phyloP scores from a whole-genome alignment of 2,329 filamentous ascomycete genomes.

The Rosellinia necatrix region DNA sequence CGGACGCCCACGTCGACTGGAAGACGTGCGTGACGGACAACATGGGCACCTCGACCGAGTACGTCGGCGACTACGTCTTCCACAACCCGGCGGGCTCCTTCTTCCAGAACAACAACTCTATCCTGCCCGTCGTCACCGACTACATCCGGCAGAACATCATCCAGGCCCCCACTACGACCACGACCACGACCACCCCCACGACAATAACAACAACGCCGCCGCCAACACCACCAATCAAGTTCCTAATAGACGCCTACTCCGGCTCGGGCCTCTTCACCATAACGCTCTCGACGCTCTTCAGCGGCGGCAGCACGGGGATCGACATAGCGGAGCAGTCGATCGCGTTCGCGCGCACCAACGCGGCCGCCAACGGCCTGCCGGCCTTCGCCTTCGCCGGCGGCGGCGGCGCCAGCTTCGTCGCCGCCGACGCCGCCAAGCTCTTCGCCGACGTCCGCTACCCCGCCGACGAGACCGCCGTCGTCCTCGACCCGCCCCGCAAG shows the following conservation, averaged over 20 bases:
- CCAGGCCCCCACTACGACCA: constrained; percentile 46
- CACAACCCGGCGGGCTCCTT: constrained; percentile 91
- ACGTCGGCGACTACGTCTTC: constrained; percentile 83
- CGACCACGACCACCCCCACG: neutral
- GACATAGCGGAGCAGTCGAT: constrained; percentile 86
- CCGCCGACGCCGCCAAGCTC: constrained; percentile 82
- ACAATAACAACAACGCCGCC: neutral
- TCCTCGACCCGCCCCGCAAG: constrained; percentile 95
- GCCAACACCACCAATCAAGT: constrained; percentile 49
- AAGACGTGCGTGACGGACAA: constrained; percentile 90
- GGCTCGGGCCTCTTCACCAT: constrained; percentile 97
- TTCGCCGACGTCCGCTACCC: constrained; percentile 78
- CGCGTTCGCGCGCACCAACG: constrained; percentile 77
- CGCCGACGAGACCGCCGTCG: constrained; percentile 83
- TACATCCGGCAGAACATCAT: constrained; percentile 84
- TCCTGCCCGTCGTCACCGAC: constrained; percentile 81
- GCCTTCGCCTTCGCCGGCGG: too few relatives aligned
- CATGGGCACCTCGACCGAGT: constrained; percentile 83
- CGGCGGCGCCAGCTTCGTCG: constrained; percentile 85
- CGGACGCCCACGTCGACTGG: constrained; percentile 69
- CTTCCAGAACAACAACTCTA: constrained; percentile 99
- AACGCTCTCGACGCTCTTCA: constrained; percentile 83
- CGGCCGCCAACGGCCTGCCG: constrained; percentile 72
- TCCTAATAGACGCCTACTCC: constrained; percentile 97
- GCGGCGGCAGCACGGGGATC: constrained; percentile 82